Conservation (phyloP, 2,329 filamentous ascomycete genomes). For the Microcera coccophila region DNA sequence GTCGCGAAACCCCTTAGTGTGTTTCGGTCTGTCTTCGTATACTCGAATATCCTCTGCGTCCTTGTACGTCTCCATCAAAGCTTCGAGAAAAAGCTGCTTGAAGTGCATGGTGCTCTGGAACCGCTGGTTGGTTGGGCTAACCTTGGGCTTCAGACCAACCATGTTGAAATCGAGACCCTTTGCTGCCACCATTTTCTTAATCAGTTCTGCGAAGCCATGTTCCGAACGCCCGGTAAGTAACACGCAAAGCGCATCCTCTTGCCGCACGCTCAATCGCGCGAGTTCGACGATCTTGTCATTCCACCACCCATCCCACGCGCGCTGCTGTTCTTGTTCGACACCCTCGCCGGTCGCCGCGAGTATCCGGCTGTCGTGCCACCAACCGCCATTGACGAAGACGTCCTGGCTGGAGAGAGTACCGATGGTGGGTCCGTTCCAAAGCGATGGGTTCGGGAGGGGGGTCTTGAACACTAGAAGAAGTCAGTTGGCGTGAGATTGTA, state of each 20-base stretch:
- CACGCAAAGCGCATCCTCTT: slow-evolving; percentile 80
- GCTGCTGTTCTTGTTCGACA: slow-evolving; percentile 72
- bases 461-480: slow-evolving; percentile 72
- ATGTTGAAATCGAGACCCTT: slow-evolving; percentile 84
- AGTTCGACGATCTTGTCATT: slow-evolving; percentile 85
- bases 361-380: slow-evolving; percentile 94
- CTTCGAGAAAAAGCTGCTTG: slow-evolving; percentile 80
- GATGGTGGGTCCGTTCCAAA: slow-evolving; percentile 79
- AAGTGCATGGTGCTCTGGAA: slow-evolving; percentile 85
- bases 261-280: slow-evolving; percentile 73
- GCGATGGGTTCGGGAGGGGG: slow-evolving; percentile 78
- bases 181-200: slow-evolving; percentile 75
- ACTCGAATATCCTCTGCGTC: slow-evolving; percentile 77
- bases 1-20: slow-evolving; percentile 77
- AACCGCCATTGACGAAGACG: slow-evolving; percentile 76
- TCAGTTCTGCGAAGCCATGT: slow-evolving; percentile 67
- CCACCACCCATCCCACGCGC: slow-evolving; percentile 92
- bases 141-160: slow-evolving; percentile 78
- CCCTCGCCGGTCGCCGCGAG: slow-evolving; percentile 83
- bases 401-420: slow-evolving; percentile 73
- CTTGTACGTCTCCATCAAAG: slow-evolving; percentile 81
- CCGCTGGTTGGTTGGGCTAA: slow-evolving; percentile 72
- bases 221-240: slow-evolving; percentile 85
- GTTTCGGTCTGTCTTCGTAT: slow-evolving; percentile 63
- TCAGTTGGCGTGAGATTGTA: background rate